These are phyloP conservation scores for Colletotrichum godetiae DNA, from an alignment of 2,329 filamentous ascomycete genomes.

Conservation along the genomic window DNA sequence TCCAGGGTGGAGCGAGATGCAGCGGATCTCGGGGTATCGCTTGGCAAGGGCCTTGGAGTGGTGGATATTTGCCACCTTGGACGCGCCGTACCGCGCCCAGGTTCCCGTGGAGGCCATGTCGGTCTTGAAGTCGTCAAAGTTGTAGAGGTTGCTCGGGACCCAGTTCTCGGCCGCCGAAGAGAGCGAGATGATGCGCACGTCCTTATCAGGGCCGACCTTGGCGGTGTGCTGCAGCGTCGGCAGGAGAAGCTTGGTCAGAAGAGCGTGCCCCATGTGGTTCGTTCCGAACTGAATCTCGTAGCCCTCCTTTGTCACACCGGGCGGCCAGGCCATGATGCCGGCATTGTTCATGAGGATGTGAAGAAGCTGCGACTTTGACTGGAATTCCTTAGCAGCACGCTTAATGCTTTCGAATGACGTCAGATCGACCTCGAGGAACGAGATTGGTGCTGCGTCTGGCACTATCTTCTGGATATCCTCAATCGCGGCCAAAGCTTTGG, in stretches of 20 bases:
- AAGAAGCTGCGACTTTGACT: conserved; percentile 45
- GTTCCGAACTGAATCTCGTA: conserved; percentile 62
- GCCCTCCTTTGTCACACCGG: conserved; percentile 53
- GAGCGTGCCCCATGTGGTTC: conserved; percentile 62
- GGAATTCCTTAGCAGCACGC: conserved; percentile 51
- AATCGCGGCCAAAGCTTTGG: conserved; percentile 48
- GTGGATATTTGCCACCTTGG: conserved; percentile 44
- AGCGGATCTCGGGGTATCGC: conserved; percentile 53
- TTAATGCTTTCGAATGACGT: conserved; percentile 55
- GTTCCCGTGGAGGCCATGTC: conserved; percentile 43
- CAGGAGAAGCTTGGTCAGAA: conserved; percentile 52
- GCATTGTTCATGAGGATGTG: conserved; percentile 61
- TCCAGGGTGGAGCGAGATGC: conserved; percentile 59
- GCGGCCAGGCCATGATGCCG: conserved; percentile 53
- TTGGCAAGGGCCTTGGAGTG: conserved; percentile 38
- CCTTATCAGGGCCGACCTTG: conserved; percentile 9
- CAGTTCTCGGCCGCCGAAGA: conserved; percentile 32
- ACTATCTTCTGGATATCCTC: conserved; percentile 46
- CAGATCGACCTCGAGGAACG: conserved; percentile 56
- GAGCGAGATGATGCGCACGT: conserved; percentile 35
- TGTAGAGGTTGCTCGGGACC: conserved; percentile 16
- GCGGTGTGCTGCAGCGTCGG: conserved; percentile 45
- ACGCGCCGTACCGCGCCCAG: conserved; percentile 61
- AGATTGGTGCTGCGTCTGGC: conserved; percentile 36
- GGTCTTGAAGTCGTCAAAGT: conserved; percentile 36